Conservation (phyloP, 148 eudicot genomes). For the Chenopodium formosanum region DNA sequence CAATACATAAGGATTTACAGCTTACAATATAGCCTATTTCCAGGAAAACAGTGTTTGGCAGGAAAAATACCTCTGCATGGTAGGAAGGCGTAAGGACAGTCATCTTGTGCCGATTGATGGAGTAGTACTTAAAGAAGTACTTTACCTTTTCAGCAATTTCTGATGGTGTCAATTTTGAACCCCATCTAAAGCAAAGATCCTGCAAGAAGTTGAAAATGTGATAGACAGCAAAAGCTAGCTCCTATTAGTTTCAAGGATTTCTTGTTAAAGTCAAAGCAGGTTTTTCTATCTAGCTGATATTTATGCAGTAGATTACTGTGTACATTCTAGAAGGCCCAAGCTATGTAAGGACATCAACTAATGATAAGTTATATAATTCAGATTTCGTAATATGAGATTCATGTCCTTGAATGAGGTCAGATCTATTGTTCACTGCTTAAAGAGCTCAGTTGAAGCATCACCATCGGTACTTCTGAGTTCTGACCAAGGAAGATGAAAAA, state of each 20-base stretch:
- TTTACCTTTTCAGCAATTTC: conserved; percentile 91
- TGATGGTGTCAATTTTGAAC: conserved; percentile 66
- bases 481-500: not conserved
- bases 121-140: conserved; percentile 90
- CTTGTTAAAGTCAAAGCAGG: too few species aligned
- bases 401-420: not conserved
- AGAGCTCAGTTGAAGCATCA: not conserved
- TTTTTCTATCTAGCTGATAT: too few species aligned
- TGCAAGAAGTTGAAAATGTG: conserved; percentile 20
- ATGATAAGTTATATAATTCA: not conserved
- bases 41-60: not conserved
- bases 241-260: not conserved
- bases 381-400: not conserved
- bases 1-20: not conserved
- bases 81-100: conserved; percentile 92
- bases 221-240: not conserved
- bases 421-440: too few species aligned
- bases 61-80: conserved; percentile 75
- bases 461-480: not conserved
- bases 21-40: not conserved
- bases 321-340: too few species aligned
- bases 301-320: too few species aligned
- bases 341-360: too few species aligned
- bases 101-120: conserved; percentile 96
- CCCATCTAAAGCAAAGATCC: conserved; percentile 94